Base-by-base conservation (phyloP, 2,329 filamentous ascomycete species). In the Trichoderma semiorbis region DNA sequence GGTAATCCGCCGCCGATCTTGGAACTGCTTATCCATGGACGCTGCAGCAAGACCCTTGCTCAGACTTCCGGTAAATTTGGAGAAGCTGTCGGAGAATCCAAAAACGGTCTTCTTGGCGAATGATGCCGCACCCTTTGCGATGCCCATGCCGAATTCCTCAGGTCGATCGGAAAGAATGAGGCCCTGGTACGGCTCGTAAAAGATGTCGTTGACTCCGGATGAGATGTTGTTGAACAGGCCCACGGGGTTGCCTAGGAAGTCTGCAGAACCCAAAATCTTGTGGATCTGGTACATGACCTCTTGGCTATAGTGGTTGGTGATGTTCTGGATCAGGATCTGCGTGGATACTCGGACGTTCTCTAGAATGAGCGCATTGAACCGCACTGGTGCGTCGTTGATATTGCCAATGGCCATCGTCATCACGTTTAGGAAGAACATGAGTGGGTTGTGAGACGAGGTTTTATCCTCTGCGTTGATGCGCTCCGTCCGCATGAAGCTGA, bases 371-470 rank as follows among this genome's bases (percentile, higher is more conserved):
- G 96, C 94, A 74, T 98, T 99, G 79, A 99, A 90, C 62, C 94
- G 91, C 68, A 99, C 91, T 0, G 96, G 97, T 7, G 96, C 96
- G 81, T 99, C 97, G 78, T 99, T 99, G 85, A 99, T 94, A 78
- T 99, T 99, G 74, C 96, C 96, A 78, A 99, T 96, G 16, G 96
- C 97, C 96, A 99, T 99, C 0, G 97, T 98, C 85, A 99, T 91
- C 75, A 98, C 93, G 78, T 99, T 98, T 80, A 98, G 91, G 79
- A 98, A 95, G 84, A 98, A 99, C 95, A 98, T 98, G 80, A 99
- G 87, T 0, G 97, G 97, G 78, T 97, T 99, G 55, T 89, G 90
- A 1, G 94, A 94, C 16, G 93, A 94, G 61, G 94, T 92, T 76
- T 96, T 97, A 80, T 98, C 95, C 80, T 98, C 95, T 3, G 93